Conservation (phyloP, 2,329 filamentous ascomycete genomes). For the Salinomyces thailandicus region DNA sequence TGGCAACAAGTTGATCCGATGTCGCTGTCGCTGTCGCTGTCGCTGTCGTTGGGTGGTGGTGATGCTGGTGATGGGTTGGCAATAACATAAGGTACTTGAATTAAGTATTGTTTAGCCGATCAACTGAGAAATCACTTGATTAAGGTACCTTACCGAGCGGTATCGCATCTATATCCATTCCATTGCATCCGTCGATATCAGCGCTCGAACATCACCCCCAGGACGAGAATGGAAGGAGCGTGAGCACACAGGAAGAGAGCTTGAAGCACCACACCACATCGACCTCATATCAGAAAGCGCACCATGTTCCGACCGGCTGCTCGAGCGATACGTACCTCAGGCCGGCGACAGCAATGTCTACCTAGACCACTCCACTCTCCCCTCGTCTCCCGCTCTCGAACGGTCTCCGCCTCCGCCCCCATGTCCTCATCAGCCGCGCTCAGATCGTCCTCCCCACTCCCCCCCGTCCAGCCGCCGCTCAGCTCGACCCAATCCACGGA, state of each 20-base stretch:
- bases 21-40: conserved; percentile 1
- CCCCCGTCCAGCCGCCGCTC: conserved; percentile 50
- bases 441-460: conserved; percentile 34
- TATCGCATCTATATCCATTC: no score
- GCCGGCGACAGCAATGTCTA: conserved; percentile 12
- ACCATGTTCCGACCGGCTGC: conserved; percentile 20
- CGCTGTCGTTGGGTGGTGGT: no score
- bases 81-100: no score
- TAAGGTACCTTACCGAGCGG: no score
- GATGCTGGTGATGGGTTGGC: no score
- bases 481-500: conserved; percentile 56
- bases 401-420: conserved; percentile 15
- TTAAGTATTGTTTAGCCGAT: no score
- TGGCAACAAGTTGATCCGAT: conserved; percentile 4
- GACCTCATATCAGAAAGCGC: neutral
- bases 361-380: conserved; percentile 11
- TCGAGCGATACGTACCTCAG: conserved; percentile 20
- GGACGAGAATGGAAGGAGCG: no score
- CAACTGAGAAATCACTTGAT: neutral
- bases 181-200: no score
- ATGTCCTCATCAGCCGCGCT: no score
- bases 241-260: conserved; percentile 10
- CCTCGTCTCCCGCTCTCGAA: conserved; percentile 11
- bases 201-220: no score
- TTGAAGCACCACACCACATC: conserved; percentile 1